Evolutionary conservation across 495 filamentous ascomycete genomes (phyloP), one percentile per base, ranked within the genome.

Genomic region (Tuber brumale): DNA sequence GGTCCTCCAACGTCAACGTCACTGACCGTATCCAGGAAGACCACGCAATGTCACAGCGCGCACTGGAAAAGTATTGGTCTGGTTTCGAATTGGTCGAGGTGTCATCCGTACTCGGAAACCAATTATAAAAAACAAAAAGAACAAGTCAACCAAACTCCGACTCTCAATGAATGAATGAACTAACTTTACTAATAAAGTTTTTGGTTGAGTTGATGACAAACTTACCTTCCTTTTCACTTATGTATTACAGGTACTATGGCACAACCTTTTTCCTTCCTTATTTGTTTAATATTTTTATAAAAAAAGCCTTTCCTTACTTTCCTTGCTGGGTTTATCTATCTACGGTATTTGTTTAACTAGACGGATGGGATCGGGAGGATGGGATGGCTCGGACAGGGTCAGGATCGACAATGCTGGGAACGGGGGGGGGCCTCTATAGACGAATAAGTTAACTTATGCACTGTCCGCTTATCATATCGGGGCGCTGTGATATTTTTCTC

Each of bases 1-100:
- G 77, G 73, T 66, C 72, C 71, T 66, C 57, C 35, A 79, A 57
- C 70, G 70, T 76, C 35, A 79, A 57, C 70, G 70, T 76, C 76
- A 80, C 72, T 61, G 73, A 76, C 69, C 78, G 78, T 79, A 71
- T 80, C 76, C 78, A 79, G 72, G 44, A 46, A 41, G 73, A 80
- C 66, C 77, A 80, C 73, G 78, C 78, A 73, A 79, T 79, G 73
- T 76, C 76, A 45, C 77, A 69, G 75, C 71, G 66, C 35, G 21
- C 70, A 18, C 41, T 23, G 21, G 70, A 74, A 51, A 41, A 31
- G 41, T 72, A 74, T 76, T 80, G 73, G 78, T 66, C 57, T 66
- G 57, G 57, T 66, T 66, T 66, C 57, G 57, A 19, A 16, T 31
- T 61, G 51, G n/a, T 31, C 31, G n/a, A 61, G 51, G 3, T 61